A percentile compares a stretch with the other conserved stretches of the same genome.
Conservation (phyloP, 2,329 filamentous ascomycete genomes). For the Aspergillus japonicus region DNA sequence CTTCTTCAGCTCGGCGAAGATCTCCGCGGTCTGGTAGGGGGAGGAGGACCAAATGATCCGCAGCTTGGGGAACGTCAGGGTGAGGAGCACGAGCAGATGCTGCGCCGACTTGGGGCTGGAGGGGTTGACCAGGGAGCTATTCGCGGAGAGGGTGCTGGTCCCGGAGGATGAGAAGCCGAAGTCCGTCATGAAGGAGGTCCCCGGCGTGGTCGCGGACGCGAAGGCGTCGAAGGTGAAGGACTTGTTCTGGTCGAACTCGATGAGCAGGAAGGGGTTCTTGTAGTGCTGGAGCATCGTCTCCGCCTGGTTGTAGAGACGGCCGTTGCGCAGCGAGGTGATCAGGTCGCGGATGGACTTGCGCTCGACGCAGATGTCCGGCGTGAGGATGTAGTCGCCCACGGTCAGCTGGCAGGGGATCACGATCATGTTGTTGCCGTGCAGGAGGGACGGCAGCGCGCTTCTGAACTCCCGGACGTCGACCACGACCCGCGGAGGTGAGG, state of each 20-base stretch:
- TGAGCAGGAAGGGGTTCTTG: constrained; percentile 82
- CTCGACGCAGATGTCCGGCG: constrained; percentile 87
- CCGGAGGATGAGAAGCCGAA: constrained; percentile 52
- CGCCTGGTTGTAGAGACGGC: constrained; percentile 85
- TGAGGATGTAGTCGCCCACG: constrained; percentile 93
- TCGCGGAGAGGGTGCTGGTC: constrained; percentile 56
- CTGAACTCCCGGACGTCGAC: constrained; percentile 96
- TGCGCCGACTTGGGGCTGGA: constrained; percentile 73
- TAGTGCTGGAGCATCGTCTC: constrained; percentile 96
- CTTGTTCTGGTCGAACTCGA: constrained; percentile 97
- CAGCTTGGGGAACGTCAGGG: constrained; percentile 83
- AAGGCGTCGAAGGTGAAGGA: constrained; percentile 86
- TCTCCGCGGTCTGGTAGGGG: constrained; percentile 95
- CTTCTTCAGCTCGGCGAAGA: constrained; percentile 90
- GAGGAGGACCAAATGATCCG: constrained; percentile 92
- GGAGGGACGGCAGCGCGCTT: constrained; percentile 82
- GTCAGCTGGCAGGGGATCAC: constrained; percentile 94
- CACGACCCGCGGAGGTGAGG: constrained; percentile 83
- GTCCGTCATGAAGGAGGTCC: constrained; percentile 47
- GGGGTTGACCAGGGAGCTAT: constrained; percentile 62
- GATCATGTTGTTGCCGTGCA: constrained; percentile 84
- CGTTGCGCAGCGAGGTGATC: constrained; percentile 87
- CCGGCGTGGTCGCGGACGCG: constrained; percentile 41
- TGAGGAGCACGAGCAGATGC: constrained; percentile 86
- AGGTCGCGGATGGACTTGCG: constrained; percentile 90